Conservation (phyloP, 306 rosid genomes). For the Myrica gale region DNA sequence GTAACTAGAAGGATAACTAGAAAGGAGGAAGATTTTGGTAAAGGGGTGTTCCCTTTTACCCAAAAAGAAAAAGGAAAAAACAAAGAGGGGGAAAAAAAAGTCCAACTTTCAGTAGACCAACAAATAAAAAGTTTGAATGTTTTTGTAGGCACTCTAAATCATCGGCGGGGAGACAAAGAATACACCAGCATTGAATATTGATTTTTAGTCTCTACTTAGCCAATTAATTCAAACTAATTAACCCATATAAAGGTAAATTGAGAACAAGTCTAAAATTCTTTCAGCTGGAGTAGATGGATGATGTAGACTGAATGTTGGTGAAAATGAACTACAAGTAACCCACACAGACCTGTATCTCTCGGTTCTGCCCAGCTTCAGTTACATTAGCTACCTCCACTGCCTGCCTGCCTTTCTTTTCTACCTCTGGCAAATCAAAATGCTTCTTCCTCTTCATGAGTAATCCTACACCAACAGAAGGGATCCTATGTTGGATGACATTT, state of each 20-base stretch:
- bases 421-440: conserved; percentile 32
- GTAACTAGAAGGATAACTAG: background rate
- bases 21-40: background rate
- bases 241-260: background rate
- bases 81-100: background rate
- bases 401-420: conserved; percentile 37
- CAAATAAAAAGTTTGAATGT: background rate
- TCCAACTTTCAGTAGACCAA: background rate
- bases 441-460: conserved; percentile 60
- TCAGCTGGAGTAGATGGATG: conserved; percentile 11
- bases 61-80: too few species aligned
- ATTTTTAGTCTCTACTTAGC: background rate
- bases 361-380: conserved; percentile 28
- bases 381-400: conserved; percentile 30
- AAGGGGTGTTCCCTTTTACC: background rate
- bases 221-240: background rate
- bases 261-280: conserved; percentile 1
- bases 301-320: background rate
- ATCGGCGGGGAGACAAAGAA: background rate
- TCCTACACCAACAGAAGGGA: conserved; percentile 35
- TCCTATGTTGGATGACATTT: conserved; percentile 19
- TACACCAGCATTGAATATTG: background rate
- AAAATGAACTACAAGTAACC: conserved; percentile 22
- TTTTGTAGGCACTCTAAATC: background rate
- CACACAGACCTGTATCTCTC: conserved; percentile 45